Conservation (phyloP, 75 land plant genomes). For the Chamaecyparis obtusa region DNA sequence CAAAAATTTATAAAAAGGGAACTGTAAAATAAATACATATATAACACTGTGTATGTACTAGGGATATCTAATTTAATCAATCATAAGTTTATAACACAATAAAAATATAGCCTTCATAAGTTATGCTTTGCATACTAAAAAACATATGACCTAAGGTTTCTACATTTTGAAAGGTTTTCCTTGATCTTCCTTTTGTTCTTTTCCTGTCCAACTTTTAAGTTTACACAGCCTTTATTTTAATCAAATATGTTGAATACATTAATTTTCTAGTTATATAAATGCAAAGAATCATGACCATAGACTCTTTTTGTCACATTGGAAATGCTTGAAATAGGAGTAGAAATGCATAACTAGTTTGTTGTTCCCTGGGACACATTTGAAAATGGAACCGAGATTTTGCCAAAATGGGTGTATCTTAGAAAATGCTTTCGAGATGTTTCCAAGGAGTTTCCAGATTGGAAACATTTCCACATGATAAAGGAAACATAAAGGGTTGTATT, state of each 20-base stretch:
- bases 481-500: not conserved
- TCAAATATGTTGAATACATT: not conserved
- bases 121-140: not conserved
- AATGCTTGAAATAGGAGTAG: not conserved
- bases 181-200: not conserved
- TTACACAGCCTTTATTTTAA: not conserved
- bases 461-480: no score
- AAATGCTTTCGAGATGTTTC: not conserved
- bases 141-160: not conserved
- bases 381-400: not conserved
- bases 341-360: not conserved
- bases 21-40: not conserved
- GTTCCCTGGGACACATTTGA: not conserved
- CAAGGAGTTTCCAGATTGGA: not conserved
- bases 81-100: not conserved
- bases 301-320: not conserved
- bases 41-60: not conserved
- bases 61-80: not conserved
- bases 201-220: not conserved
- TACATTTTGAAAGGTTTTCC: not conserved
- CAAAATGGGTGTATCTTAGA: not conserved
- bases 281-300: not conserved
- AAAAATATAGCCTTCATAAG: not conserved
- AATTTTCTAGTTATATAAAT: not conserved
- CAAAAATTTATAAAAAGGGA: no score